Conservation (phyloP, 164 flowering plant genomes). For the Pachysandra terminalis region DNA sequence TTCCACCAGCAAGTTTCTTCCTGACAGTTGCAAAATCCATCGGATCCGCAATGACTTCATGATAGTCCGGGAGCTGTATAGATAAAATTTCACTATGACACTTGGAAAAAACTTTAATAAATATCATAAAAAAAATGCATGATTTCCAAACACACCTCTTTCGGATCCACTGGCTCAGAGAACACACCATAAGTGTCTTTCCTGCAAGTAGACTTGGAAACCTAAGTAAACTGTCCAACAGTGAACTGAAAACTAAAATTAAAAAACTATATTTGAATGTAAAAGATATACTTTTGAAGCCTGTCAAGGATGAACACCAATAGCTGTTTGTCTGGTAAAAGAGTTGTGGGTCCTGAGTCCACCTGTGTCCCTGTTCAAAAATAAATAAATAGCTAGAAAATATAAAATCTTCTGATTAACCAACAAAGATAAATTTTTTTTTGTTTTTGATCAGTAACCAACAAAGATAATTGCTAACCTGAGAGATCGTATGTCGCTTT, state of each 20-base stretch:
- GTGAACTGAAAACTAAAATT: background rate
- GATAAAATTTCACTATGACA: constrained; percentile 6
- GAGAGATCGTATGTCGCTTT: constrained; percentile 52
- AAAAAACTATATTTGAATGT: constrained; percentile 9
- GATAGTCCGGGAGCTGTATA: constrained; percentile 88
- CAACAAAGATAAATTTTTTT: constrained; percentile 11
- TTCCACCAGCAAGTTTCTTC: constrained; percentile 55
- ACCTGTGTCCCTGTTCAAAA: constrained; percentile 54
- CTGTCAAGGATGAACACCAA: constrained; percentile 87
- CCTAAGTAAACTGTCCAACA: constrained; percentile 11
- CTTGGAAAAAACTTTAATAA: background rate
- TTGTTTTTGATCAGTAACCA: too few relatives aligned
- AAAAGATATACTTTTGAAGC: constrained; percentile 75
- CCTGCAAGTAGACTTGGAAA: constrained; percentile 40
- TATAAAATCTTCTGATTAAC: too few relatives aligned
- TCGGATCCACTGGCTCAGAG: constrained; percentile 93
- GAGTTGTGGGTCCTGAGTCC: constrained; percentile 72
- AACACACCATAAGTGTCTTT: constrained; percentile 88
- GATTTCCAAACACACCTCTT: constrained; percentile 55
- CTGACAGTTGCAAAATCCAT: constrained; percentile 90
- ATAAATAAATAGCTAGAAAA: constrained; percentile 14
- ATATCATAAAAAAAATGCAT: constrained; percentile 2
- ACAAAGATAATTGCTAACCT: constrained; percentile 35
- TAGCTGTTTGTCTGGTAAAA: constrained; percentile 90
- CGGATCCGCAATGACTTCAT: constrained; percentile 72